Conservation (phyloP, 768 basidiomycete species). For the Clathrus columnatus region DNA sequence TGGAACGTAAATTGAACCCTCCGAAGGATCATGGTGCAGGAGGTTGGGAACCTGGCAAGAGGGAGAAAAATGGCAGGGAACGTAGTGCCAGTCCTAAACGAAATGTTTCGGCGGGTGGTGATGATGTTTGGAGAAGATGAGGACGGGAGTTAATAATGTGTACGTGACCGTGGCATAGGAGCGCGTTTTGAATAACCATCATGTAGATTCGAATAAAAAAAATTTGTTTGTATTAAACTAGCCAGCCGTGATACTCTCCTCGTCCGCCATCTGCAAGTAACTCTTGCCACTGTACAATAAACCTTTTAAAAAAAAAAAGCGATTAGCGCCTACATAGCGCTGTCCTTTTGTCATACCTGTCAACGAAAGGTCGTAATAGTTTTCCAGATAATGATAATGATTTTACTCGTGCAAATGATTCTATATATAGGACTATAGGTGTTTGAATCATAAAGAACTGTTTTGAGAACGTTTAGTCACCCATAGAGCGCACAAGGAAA, state of each 20-base stretch:
- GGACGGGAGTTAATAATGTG: no score
- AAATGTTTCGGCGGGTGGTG: slow-evolving; percentile 49
- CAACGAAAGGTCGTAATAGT: slow-evolving; percentile 72
- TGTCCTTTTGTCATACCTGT: slow-evolving; percentile 43
- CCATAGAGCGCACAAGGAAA: neutral
- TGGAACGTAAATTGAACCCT: slow-evolving; percentile 74
- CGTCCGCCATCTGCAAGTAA: slow-evolving; percentile 32
- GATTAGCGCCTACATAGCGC: neutral
- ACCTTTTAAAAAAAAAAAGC: slow-evolving; percentile 34
- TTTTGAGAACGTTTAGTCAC: slow-evolving; percentile 2
- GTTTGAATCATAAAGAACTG: slow-evolving; percentile 70
- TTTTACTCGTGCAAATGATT: slow-evolving; percentile 85
- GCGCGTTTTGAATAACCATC: neutral
- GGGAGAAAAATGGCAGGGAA: slow-evolving; percentile 49
- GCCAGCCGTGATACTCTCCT: slow-evolving; percentile 52
- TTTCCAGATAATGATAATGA: slow-evolving; percentile 78
- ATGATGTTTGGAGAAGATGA: slow-evolving; percentile 58
- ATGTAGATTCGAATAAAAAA: neutral
- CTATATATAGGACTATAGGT: slow-evolving; percentile 77
- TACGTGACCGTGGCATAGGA: slow-evolving; percentile 27
- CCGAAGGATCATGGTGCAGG: slow-evolving; percentile 58
- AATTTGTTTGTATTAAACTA: slow-evolving; percentile 47
- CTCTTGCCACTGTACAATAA: slow-evolving; percentile 86
- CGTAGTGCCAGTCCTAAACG: slow-evolving; percentile 68
- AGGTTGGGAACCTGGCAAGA: slow-evolving; percentile 67